Evolutionary conservation across 83 land plant species (phyloP).

Genomic region (Thuja plicata): DNA sequence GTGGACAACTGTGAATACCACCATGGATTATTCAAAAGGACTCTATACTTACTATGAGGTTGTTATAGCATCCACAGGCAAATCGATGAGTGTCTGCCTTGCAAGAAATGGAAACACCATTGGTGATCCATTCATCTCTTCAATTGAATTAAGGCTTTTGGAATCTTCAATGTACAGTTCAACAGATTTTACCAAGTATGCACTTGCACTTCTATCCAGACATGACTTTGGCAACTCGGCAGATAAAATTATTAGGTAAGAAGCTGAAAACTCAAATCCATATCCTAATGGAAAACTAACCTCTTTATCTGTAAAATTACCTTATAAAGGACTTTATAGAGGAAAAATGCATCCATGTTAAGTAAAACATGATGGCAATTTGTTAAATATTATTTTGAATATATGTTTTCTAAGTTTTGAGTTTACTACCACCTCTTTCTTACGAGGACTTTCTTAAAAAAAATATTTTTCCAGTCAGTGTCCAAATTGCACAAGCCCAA

Average conservation of each 20-base stretch:
- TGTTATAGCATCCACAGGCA: conserved; percentile 32
- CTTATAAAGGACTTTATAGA: not conserved
- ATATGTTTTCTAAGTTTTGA: too few species aligned
- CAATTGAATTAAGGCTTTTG: conserved; percentile 38
- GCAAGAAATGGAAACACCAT: conserved; percentile 35
- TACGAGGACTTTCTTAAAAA: too few species aligned
- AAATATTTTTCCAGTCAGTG: too few species aligned
- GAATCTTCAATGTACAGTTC: conserved; percentile 52
- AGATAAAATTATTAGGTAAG: conserved; percentile 23
- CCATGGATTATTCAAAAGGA: conserved; percentile 34
- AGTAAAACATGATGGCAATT: too few species aligned
- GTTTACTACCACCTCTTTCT: too few species aligned
- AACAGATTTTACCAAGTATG: conserved; percentile 41
- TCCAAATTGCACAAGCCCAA: too few species aligned
- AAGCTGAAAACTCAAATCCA: not conserved
- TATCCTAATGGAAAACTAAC: not conserved
- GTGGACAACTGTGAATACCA: conserved; percentile 57
- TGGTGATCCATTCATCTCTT: conserved; percentile 61
- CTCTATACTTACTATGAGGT: conserved; percentile 52
- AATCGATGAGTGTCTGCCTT: conserved; percentile 52
- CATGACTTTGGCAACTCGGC: conserved; percentile 41
- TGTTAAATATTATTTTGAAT: too few species aligned
- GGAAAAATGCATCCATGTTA: not conserved
- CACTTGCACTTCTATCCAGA: conserved; percentile 44
- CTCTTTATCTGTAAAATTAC: not conserved